These are phyloP conservation scores for Botryosphaeria agaves DNA, from an alignment of 2,329 filamentous ascomycete genomes.

Conservation along the genomic window DNA sequence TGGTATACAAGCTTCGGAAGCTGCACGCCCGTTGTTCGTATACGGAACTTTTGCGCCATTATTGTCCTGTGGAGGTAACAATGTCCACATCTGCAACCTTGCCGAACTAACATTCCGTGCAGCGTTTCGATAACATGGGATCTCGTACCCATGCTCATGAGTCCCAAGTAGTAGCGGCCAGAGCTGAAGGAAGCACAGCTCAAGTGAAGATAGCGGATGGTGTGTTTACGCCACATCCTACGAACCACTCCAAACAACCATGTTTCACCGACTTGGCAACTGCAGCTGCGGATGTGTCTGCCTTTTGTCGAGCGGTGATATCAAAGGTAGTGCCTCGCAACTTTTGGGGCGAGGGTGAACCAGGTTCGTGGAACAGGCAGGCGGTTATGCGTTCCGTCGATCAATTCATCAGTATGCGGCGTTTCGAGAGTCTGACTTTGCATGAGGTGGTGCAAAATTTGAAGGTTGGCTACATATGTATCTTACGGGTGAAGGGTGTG, in stretches of 20 bases:
- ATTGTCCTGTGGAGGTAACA: slow-evolving; percentile 45
- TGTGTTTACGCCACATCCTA: too few species aligned
- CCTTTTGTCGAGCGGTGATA: slow-evolving; percentile 69
- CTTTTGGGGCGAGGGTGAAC: slow-evolving; percentile 51
- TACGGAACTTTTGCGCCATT: slow-evolving; percentile 55
- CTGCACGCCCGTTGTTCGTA: slow-evolving; percentile 66
- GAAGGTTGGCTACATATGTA: slow-evolving; percentile 35
- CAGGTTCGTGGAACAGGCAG: slow-evolving; percentile 40
- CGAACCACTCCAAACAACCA: too few species aligned
- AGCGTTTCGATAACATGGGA: too few species aligned
- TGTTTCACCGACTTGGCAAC: slow-evolving; percentile 52
- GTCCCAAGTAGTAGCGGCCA: too few species aligned
- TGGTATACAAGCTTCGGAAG: slow-evolving; percentile 53
- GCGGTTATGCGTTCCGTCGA: slow-evolving; percentile 53
- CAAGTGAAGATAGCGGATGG: too few species aligned
- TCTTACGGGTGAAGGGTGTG: not conserved
- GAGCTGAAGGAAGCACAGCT: too few species aligned
- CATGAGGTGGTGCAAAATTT: slow-evolving; percentile 63
- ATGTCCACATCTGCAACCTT: not conserved
- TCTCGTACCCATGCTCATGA: too few species aligned
- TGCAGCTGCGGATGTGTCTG: slow-evolving; percentile 52
- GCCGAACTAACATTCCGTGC: too few species aligned
- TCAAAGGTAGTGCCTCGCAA: slow-evolving; percentile 52
- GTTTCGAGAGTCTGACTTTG: slow-evolving; percentile 65
- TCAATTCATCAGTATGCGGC: slow-evolving; percentile 56